phyloP scores from a whole-genome alignment of 495 filamentous ascomycete genomes.

The Penicillium simplicissimum region DNA sequence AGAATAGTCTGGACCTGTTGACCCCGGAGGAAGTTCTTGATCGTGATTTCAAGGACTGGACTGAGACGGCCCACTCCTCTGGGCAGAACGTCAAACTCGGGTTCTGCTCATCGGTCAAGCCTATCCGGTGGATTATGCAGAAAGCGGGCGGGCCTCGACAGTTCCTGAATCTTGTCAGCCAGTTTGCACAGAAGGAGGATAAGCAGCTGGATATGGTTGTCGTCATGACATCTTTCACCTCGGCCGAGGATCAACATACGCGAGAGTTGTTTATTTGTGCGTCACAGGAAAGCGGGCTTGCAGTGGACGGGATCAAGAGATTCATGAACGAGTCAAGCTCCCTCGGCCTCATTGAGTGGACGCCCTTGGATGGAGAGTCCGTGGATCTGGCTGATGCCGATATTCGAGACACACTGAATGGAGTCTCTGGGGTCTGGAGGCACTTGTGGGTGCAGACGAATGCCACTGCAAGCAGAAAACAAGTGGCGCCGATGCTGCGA shows the following conservation, averaged over 20 bases:
- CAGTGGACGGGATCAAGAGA: conserved; percentile 45
- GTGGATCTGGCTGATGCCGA: conserved; percentile 28
- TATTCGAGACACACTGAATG: conserved; percentile 37
- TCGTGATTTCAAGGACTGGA: conserved; percentile 95
- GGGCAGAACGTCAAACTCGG: conserved; percentile 57
- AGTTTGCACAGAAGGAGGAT: conserved; percentile 52
- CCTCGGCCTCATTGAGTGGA: conserved; percentile 60
- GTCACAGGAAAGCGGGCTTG: conserved; percentile 36
- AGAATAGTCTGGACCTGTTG: conserved; percentile 64
- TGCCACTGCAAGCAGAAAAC: conserved; percentile 75
- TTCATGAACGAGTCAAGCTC: conserved; percentile 55
- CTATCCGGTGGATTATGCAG: conserved; percentile 60
- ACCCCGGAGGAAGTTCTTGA: conserved; percentile 72
- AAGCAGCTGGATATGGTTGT: conserved; percentile 63
- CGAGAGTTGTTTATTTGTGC: conserved; percentile 77
- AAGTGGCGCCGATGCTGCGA: conserved; percentile 82
- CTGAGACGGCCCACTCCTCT: conserved; percentile 42
- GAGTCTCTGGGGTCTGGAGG: conserved; percentile 26
- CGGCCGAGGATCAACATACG: conserved; percentile 51
- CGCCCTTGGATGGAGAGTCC: conserved; percentile 44
- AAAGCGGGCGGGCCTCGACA: conserved; percentile 49
- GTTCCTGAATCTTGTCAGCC: conserved; percentile 49
- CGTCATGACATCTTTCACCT: conserved; percentile 73
- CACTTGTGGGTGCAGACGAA: conserved; percentile 69
- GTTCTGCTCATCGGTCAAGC: conserved; percentile 70